These are phyloP conservation scores for Xerocomus brunneocitrinus DNA, from an alignment of 768 basidiomycete species.

Conservation along the genomic window DNA sequence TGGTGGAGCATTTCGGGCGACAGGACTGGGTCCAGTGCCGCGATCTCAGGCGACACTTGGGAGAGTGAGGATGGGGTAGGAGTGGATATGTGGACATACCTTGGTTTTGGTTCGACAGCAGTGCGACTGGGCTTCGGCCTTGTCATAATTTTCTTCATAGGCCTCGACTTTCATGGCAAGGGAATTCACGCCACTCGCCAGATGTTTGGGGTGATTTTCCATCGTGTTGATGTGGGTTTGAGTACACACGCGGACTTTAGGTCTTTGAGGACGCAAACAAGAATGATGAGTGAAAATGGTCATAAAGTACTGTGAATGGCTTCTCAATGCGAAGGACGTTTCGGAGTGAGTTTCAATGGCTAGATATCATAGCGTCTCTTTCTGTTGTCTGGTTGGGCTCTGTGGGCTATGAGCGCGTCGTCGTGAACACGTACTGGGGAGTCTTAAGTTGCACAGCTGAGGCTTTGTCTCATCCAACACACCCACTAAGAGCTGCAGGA, in stretches of 20 bases:
- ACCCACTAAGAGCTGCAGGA: too few relatives aligned
- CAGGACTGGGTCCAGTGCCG: conserved; percentile 54
- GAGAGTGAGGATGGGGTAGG: neutral
- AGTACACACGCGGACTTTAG: conserved; percentile 50
- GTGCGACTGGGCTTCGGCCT: conserved; percentile 86
- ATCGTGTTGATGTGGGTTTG: conserved; percentile 48
- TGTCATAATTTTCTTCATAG: conserved; percentile 98
- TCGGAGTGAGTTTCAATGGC: conserved; percentile 85
- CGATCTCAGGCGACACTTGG: conserved; percentile 70
- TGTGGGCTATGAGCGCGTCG: conserved; percentile 19
- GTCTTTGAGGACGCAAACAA: conserved; percentile 77
- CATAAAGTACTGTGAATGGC: conserved; percentile 78
- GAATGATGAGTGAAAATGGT: conserved; percentile 86
- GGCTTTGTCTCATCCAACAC: too few relatives aligned
- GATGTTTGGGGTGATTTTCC: conserved; percentile 49
- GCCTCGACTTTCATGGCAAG: conserved; percentile 58
- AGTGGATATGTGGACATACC: conserved; percentile 25
- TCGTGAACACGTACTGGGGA: conserved; percentile 27
- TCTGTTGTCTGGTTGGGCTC: conserved; percentile 76
- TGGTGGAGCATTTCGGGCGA: conserved; percentile 35
- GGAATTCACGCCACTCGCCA: conserved; percentile 71
- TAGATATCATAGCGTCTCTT: conserved; percentile 93
- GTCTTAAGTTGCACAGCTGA: too few relatives aligned
- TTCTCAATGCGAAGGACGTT: conserved; percentile 76
- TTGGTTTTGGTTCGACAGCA: conserved; percentile 64